Evolutionary conservation across 805 yeast species (phyloP).

Genomic region (Kluyveromyces nonfermentans): DNA sequence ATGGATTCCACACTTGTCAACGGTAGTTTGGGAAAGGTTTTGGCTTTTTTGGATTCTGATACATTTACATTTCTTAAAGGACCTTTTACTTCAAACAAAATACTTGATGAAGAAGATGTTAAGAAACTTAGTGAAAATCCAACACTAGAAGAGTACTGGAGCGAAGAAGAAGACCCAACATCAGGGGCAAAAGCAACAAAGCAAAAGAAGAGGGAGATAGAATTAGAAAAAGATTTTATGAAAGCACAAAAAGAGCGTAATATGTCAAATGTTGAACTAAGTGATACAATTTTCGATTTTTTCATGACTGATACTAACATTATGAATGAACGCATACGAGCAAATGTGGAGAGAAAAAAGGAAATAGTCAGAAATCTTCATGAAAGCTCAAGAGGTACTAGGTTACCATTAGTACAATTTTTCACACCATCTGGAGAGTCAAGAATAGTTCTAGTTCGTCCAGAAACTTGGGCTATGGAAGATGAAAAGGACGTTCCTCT

Average conservation of each 20-base stretch:
- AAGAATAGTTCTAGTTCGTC: conserved; percentile 68
- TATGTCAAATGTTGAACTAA: conserved; percentile 19
- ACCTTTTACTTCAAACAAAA: conserved; percentile 12
- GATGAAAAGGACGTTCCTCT: conserved; percentile 61
- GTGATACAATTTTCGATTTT: conserved; percentile 43
- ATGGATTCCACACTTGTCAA: conserved; percentile 64
- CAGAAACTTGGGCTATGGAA: conserved; percentile 74
- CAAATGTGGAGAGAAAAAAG: conserved; percentile 40
- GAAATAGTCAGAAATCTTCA: conserved; percentile 35
- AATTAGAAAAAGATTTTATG: conserved; percentile 18
- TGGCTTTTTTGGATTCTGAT: conserved; percentile 46
- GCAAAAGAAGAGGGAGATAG: conserved; percentile 9
- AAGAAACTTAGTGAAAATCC: conserved; percentile 14
- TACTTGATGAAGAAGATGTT: conserved; percentile 18
- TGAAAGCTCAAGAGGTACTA: conserved; percentile 35
- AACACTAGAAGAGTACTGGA: conserved; percentile 13
- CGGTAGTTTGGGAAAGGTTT: conserved; percentile 66
- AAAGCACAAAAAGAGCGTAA: conserved; percentile 6
- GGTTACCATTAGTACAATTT: conserved; percentile 74
- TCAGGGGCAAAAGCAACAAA: conserved; percentile 12
- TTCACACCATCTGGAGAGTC: conserved; percentile 59
- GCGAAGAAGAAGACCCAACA: conserved; percentile 10
- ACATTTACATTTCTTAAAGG: conserved; percentile 30
- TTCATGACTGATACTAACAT: conserved; percentile 24
- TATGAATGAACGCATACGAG: conserved; percentile 19